These are phyloP conservation scores for Coemansia javaensis DNA, from an alignment of 192 early-diverging fungal genomes.

Conservation along the genomic window DNA sequence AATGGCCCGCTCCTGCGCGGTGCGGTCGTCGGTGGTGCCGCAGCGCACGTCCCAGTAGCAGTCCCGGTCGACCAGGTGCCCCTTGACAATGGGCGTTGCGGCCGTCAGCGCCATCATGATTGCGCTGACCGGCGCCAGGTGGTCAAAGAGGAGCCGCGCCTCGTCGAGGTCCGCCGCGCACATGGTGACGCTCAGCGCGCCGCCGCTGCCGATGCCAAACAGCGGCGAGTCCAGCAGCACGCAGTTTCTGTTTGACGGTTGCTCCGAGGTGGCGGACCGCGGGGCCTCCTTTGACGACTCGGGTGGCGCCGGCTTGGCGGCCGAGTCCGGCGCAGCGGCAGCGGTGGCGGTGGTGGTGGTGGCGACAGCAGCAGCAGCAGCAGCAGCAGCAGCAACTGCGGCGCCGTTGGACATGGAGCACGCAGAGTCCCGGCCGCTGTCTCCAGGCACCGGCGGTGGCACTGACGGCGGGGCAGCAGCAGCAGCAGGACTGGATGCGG, in stretches of 20 bases:
- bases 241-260: slow-evolving; percentile 54
- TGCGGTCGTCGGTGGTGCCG: slow-evolving; percentile 87
- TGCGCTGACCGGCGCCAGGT: slow-evolving; percentile 84
- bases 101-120: slow-evolving; percentile 93
- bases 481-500: no score
- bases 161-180: slow-evolving; percentile 92
- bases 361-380: not conserved
- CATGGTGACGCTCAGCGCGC: slow-evolving; percentile 88
- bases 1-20: slow-evolving; percentile 78
- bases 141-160: slow-evolving; percentile 89
- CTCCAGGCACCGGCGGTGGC: no score
- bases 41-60: slow-evolving; percentile 97
- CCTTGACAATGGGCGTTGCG: slow-evolving; percentile 85
- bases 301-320: no score
- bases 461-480: no score
- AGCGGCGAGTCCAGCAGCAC: slow-evolving; percentile 95
- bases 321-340: no score
- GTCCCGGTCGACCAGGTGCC: slow-evolving; percentile 91
- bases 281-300: not conserved
- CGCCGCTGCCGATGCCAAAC: slow-evolving; percentile 96
- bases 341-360: no score
- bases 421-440: slow-evolving; percentile 59
- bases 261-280: slow-evolving; percentile 4
- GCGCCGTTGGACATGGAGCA: slow-evolving; percentile 8
- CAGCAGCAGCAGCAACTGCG: not conserved